These are phyloP conservation scores for Prunus armeniaca DNA, from an alignment of 306 rosid genomes.

Conservation along the genomic window DNA sequence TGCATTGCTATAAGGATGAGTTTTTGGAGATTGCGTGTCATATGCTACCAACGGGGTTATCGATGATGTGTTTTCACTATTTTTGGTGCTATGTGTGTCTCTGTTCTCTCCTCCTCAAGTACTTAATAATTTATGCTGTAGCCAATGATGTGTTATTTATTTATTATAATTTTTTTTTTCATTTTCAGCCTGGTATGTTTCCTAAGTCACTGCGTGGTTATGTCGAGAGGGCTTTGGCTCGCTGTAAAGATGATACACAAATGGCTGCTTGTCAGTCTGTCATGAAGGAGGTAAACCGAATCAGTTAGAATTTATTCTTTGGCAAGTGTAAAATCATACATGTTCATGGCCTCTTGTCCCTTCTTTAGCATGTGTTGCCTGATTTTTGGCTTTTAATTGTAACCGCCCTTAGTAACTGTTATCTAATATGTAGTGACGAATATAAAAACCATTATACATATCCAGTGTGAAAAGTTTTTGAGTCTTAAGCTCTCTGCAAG, in stretches of 20 bases:
- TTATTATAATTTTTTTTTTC: slow-evolving; percentile 5
- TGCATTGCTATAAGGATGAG: neutral
- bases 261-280: slow-evolving; percentile 77
- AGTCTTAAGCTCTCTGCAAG: neutral
- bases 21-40: neutral
- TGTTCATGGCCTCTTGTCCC: neutral
- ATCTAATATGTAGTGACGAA: neutral
- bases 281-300: slow-evolving; percentile 76
- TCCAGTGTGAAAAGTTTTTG: neutral
- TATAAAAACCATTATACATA: neutral
- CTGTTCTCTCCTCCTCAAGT: neutral
- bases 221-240: slow-evolving; percentile 94
- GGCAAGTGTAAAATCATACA: slow-evolving; percentile 11
- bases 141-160: neutral
- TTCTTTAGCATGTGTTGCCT: neutral
- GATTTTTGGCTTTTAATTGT: neutral
- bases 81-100: neutral
- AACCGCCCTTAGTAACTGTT: neutral
- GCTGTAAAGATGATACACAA: slow-evolving; percentile 84
- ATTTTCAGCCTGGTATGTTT: slow-evolving; percentile 78
- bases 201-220: slow-evolving; percentile 91
- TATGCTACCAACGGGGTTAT: neutral
- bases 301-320: slow-evolving; percentile 8
- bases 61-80: neutral
- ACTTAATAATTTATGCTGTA: neutral